Conservation (phyloP, 345 rosid species). For the Lepidium africanum region DNA sequence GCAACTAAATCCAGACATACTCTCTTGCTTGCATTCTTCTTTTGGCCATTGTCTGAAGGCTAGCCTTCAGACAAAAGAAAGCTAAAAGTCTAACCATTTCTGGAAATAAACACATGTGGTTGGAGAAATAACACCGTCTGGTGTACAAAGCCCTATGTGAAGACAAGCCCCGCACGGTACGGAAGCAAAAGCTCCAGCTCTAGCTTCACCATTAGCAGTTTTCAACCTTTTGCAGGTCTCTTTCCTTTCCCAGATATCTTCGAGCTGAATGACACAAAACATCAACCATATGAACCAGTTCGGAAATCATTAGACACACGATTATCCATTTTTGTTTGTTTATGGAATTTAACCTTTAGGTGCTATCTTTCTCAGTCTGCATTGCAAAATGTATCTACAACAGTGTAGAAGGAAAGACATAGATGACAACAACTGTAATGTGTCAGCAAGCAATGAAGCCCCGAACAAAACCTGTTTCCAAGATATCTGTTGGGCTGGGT, state of each 20-base stretch:
- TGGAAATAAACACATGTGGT: slow-evolving; percentile 48
- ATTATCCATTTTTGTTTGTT: neutral
- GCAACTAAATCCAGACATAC: neutral
- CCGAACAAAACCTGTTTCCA: slow-evolving; percentile 1
- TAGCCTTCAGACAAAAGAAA: too few relatives aligned
- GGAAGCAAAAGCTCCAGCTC: slow-evolving; percentile 50
- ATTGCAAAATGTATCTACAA: neutral
- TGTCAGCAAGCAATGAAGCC: neutral
- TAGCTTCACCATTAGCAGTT: slow-evolving; percentile 30
- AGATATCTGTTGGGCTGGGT: neutral
- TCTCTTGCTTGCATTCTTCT: slow-evolving; percentile 5
- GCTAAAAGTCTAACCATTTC: slow-evolving; percentile 71
- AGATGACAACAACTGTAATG: neutral
- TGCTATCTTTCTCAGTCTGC: slow-evolving; percentile 86
- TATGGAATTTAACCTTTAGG: slow-evolving; percentile 41
- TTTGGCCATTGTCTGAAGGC: neutral
- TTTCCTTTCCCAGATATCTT: slow-evolving; percentile 78
- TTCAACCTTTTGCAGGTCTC: slow-evolving; percentile 92
- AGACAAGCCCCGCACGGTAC: slow-evolving; percentile 84
- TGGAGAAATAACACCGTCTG: slow-evolving; percentile 66
- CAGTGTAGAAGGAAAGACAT: neutral
- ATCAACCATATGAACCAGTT: neutral
- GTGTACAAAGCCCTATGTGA: slow-evolving; percentile 45
- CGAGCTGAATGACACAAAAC: slow-evolving; percentile 36
- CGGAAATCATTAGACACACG: neutral